Percentiles rank a stretch among this genome's conserved stretches.
Conservation (phyloP, 768 basidiomycete genomes). For the Pisolithus tinctorius region DNA sequence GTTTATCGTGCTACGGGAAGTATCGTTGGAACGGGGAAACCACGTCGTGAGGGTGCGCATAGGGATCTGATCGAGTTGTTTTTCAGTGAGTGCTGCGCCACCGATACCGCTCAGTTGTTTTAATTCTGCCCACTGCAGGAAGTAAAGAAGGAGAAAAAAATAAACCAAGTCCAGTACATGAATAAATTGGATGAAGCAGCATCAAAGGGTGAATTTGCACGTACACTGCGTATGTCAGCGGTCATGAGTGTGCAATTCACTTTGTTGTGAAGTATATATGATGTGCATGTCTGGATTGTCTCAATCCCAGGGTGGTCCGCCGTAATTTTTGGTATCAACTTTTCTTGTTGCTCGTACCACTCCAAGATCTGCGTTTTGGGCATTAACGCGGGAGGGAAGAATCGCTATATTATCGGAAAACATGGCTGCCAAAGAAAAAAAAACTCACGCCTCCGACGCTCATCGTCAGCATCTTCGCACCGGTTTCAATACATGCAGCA, state of each 20-base stretch:
- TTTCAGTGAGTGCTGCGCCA: constrained; percentile 36
- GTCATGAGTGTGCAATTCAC: constrained; percentile 37
- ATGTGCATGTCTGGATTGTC: constrained; percentile 38
- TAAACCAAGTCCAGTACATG: neutral
- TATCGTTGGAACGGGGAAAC: constrained; percentile 19
- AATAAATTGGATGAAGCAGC: too few species aligned
- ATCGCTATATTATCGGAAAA: neutral
- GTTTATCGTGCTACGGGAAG: constrained; percentile 24
- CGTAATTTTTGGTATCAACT: constrained; percentile 1
- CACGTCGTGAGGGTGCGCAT: constrained; percentile 26
- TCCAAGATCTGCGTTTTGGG: constrained; percentile 30
- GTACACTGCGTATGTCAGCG: constrained; percentile 36
- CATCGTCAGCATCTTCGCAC: constrained; percentile 42
- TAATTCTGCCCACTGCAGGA: constrained; percentile 35
- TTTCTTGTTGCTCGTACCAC: constrained; percentile 33
- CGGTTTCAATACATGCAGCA: constrained; percentile 47
- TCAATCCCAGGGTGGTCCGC: constrained; percentile 38
- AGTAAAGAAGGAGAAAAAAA: neutral
- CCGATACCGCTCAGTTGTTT: constrained; percentile 35
- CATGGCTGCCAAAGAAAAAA: neutral
- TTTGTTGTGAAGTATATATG: constrained; percentile 35
- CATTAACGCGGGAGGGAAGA: neutral
- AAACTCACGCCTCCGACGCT: constrained; percentile 41
- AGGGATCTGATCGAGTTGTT: constrained; percentile 31
- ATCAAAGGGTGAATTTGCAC: neutral